phyloP scores from a whole-genome alignment of 225 moss, liverwort and hornwort genomes.

The Sphagnum tenellum region DNA sequence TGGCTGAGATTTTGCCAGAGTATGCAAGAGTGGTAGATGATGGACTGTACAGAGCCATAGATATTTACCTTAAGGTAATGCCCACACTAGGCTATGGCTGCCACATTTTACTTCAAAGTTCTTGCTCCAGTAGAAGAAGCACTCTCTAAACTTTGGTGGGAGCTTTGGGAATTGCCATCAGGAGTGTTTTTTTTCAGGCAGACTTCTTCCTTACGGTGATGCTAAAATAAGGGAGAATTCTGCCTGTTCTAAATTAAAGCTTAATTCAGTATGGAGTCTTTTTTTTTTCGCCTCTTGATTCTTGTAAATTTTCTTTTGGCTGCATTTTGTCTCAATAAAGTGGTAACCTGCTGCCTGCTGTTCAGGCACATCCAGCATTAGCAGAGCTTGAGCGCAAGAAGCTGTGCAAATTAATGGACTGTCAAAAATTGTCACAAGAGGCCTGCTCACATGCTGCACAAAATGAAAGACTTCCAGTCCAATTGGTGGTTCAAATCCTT shows the following conservation, averaged over 20 bases:
- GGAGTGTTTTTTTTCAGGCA: too few relatives aligned
- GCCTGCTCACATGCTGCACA: conserved; percentile 98
- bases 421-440: conserved; percentile 95
- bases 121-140: too few relatives aligned
- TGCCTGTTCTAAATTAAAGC: too few relatives aligned
- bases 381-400: conserved; percentile 83
- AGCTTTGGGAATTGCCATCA: too few relatives aligned
- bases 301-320: too few relatives aligned
- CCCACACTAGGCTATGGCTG: too few relatives aligned
- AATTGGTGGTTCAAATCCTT: conserved; percentile 94
- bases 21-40: conserved; percentile 96
- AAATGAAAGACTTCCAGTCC: conserved; percentile 92
- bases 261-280: too few relatives aligned
- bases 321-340: neutral
- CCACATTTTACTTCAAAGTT: too few relatives aligned
- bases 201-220: too few relatives aligned
- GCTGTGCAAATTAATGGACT: conserved; percentile 96
- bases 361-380: conserved; percentile 90
- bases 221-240: too few relatives aligned
- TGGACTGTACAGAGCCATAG: conserved; percentile 91
- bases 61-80: conserved; percentile 89
- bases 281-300: too few relatives aligned
- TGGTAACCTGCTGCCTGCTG: neutral
- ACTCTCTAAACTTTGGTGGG: too few relatives aligned
- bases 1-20: conserved; percentile 85